Evolutionary conservation across 2,329 filamentous ascomycete genomes (phyloP).

Genomic region (Paramyrothecium sp.): DNA sequence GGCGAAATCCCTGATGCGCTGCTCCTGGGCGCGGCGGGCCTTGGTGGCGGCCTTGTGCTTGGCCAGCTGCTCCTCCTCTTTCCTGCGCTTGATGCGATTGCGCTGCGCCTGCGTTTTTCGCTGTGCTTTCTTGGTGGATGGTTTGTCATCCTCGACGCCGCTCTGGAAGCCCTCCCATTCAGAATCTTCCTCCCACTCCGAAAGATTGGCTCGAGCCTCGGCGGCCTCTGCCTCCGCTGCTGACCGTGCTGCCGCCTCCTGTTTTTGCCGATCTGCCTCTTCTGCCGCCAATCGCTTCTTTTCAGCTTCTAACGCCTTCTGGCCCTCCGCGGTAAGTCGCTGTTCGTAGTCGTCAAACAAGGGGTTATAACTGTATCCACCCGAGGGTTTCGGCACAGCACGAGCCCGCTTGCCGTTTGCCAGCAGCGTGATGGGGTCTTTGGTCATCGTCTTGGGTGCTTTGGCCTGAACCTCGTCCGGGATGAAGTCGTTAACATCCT

Average conservation of each 20-base stretch:
- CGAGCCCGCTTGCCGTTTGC: constrained; percentile 77
- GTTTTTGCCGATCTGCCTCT: constrained; percentile 63
- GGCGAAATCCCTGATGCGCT: constrained; percentile 69
- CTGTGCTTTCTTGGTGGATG: constrained; percentile 66
- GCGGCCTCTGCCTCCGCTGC: constrained; percentile 74
- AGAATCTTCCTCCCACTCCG: constrained; percentile 81
- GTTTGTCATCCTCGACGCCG: constrained; percentile 67
- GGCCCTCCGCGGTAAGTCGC: constrained; percentile 70
- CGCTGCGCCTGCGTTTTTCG: constrained; percentile 84
- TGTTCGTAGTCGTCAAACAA: constrained; percentile 81
- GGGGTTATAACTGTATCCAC: constrained; percentile 91
- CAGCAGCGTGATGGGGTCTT: constrained; percentile 77
- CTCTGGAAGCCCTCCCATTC: constrained; percentile 91
- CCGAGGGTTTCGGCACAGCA: constrained; percentile 74
- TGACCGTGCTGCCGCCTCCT: constrained; percentile 67
- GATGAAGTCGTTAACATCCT: constrained; percentile 54
- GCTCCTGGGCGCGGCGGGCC: constrained; percentile 68
- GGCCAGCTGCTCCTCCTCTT: constrained; percentile 76
- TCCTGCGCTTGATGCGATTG: constrained; percentile 85
- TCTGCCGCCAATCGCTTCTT: constrained; percentile 67
- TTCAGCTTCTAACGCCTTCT: constrained; percentile 78
- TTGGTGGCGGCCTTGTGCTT: constrained; percentile 77
- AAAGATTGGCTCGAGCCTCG: constrained; percentile 62
- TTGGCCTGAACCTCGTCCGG: constrained; percentile 64
- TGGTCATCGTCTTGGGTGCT: constrained; percentile 72